Base-by-base conservation (phyloP, 495 filamentous ascomycete genomes). In the Poronia punctata region DNA sequence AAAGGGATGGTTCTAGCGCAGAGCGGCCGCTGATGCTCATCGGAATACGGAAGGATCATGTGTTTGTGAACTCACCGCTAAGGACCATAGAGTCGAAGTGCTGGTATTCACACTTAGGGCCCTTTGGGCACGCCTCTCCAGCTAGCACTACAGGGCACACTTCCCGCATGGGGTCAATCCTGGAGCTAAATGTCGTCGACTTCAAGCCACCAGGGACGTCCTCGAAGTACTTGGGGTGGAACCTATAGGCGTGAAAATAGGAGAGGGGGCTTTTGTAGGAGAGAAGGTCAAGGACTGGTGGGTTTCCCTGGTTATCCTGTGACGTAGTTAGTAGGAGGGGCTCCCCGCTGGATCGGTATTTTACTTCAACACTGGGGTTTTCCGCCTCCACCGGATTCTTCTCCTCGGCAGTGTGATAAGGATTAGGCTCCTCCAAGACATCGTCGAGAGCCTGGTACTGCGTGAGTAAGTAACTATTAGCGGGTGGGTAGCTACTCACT, bases 181-280 rank as follows among this genome's bases (percentile, higher is more conserved):
- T 78, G 61, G 90, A 80, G 59, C 86, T 96, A 67, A 89, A 97
- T 30, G 86, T 96, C 72, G 93, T 68, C 47, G 93, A 97, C 60
- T 80, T 81, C 57, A 86, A 80, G 36, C 88, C 89, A 51, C 77
- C 79, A 38, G 80, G 56, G 45, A 92, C 80, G 28, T 78, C 63
- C 20, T 84, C 53, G 38, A 70, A 62, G 64, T 77, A 96, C 22
- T 75, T 68, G 17, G 85, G 84, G 60, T 96, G 87, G 52, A 85
- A 93, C 41, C 92, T 87, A 65, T 85, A 97, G 30, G 85, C 82
- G 56, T 79, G 83, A 62, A 98, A 96, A 40, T 72, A 70, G 46
- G 74, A 79, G 46, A 97, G 63, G 18, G 89, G 86, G 60, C 86
- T 95, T 49, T 78, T 68, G 62, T 97, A 98, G 2, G 88, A 79